phyloP scores from a whole-genome alignment of 805 yeast genomes.

The Blastobotrys chiropterorum region DNA sequence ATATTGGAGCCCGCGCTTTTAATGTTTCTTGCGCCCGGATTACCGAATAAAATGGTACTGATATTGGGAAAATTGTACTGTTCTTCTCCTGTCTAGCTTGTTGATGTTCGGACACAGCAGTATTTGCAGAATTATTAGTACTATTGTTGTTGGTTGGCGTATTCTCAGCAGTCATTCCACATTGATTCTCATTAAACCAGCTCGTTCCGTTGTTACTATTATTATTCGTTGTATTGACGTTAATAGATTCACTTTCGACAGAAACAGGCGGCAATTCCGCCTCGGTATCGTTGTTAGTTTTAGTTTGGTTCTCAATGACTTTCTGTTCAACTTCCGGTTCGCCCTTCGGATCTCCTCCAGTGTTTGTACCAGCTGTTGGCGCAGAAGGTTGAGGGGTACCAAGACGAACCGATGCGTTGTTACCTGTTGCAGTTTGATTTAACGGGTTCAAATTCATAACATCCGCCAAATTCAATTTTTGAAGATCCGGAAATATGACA shows the following conservation, averaged over 20 bases:
- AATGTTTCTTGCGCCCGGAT: conserved; percentile 20
- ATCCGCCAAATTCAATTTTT: conserved; percentile 11
- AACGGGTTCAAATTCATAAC: conserved; percentile 7
- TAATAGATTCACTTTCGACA: neutral
- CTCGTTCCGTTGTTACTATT: neutral
- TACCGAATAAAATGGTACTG: conserved; percentile 15
- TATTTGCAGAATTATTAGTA: neutral
- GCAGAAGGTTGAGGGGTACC: neutral
- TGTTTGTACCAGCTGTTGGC: neutral
- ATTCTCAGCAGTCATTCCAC: neutral
- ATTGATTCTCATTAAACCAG: neutral
- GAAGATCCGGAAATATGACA: conserved; percentile 13
- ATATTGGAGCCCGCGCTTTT: conserved; percentile 32
- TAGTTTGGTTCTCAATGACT: neutral
- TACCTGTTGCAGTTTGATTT: neutral
- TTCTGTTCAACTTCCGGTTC: neutral
- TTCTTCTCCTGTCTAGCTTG: neutral
- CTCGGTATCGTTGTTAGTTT: neutral
- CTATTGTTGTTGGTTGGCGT: neutral
- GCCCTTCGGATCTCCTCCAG: neutral
- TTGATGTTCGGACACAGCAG: neutral
- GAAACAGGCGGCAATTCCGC: neutral
- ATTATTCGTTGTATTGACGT: neutral
- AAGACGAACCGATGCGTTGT: neutral
- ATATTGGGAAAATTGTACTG: conserved; percentile 12